A percentile compares a stretch with the other conserved stretches of the same genome.
Conservation (phyloP, 352 stramenopile species). For the Phytophthora sp. region DNA sequence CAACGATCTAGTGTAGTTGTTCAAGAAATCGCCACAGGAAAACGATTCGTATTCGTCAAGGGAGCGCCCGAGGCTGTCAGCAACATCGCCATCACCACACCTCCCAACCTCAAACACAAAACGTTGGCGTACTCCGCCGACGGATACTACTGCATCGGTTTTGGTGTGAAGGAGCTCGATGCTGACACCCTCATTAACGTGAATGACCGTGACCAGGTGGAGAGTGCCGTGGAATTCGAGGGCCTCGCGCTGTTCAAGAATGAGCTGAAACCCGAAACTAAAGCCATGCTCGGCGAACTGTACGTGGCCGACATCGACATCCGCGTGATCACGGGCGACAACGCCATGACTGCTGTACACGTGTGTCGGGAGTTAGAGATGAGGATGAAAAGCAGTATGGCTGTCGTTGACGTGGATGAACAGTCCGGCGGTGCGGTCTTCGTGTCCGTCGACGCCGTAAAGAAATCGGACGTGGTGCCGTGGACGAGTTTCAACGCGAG, state of each 20-base stretch:
- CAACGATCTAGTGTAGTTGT: constrained; percentile 59
- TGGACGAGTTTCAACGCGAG: constrained; percentile 37
- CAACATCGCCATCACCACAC: constrained; percentile 37
- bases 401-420: constrained; percentile 47
- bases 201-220: constrained; percentile 48
- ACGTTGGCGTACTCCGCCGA: constrained; percentile 50
- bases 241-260: constrained; percentile 89
- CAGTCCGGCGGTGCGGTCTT: constrained; percentile 20
- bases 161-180: constrained; percentile 38
- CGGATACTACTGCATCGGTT: constrained; percentile 73
- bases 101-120: constrained; percentile 54
- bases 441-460: constrained; percentile 43
- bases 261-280: constrained; percentile 73
- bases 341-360: constrained; percentile 56
- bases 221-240: constrained; percentile 61
- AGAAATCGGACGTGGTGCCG: constrained; percentile 24
- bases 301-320: constrained; percentile 63
- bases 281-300: constrained; percentile 69
- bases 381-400: constrained; percentile 44
- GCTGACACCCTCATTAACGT: constrained; percentile 12
- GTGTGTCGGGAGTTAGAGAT: constrained; percentile 47
- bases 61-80: constrained; percentile 54
- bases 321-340: constrained; percentile 86
- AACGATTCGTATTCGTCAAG: constrained; percentile 55
- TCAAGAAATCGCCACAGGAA: constrained; percentile 38